phyloP scores from a whole-genome alignment of 768 basidiomycete genomes.

The Naematelia aurantialba region DNA sequence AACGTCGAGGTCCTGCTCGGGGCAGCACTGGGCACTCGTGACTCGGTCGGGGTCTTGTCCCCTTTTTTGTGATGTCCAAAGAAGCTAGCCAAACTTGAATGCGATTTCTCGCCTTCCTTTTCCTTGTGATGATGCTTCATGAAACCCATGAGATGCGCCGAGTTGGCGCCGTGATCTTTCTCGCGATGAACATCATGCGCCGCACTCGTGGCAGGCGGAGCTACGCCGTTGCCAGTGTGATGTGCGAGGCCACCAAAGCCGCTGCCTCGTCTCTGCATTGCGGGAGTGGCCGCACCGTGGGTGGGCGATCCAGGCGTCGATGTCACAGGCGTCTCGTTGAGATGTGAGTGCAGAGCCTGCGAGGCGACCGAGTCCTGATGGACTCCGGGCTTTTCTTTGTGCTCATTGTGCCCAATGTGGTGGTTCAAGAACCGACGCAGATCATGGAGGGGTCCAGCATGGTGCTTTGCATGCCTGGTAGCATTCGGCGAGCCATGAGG shows the following conservation, averaged over 20 bases:
- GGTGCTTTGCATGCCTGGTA: conserved; percentile 51
- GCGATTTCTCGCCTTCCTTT: conserved; percentile 47
- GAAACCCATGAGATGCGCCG: conserved; percentile 46
- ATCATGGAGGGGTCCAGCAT: conserved; percentile 76
- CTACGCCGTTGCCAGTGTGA: conserved; percentile 11
- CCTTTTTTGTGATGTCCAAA: conserved; percentile 46
- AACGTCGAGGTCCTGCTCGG: conserved; percentile 34
- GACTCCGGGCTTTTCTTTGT: conserved; percentile 20
- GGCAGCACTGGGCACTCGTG: conserved; percentile 26
- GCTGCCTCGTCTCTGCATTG: conserved; percentile 41
- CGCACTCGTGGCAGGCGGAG: conserved; percentile 6
- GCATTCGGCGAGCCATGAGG: conserved; percentile 46
- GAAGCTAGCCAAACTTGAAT: conserved; percentile 45
- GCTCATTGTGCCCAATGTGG: conserved; percentile 63
- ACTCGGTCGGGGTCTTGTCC: conserved; percentile 35
- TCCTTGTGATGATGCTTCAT: conserved; percentile 48
- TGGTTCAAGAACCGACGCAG: conserved; percentile 92
- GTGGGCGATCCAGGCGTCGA: conserved; percentile 27
- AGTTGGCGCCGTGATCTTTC: conserved; percentile 41
- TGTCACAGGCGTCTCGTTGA: conserved; percentile 28
- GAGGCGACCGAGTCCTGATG: conserved; percentile 20
- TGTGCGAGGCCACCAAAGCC: conserved; percentile 32
- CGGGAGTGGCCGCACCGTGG: conserved; percentile 36
- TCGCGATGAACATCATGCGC: conserved; percentile 19
- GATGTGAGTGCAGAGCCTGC: conserved; percentile 26